Percentiles rank a stretch among this genome's conserved stretches.
Conservation (phyloP, 2,329 filamentous ascomycete species). For the Penicillium sp. region DNA sequence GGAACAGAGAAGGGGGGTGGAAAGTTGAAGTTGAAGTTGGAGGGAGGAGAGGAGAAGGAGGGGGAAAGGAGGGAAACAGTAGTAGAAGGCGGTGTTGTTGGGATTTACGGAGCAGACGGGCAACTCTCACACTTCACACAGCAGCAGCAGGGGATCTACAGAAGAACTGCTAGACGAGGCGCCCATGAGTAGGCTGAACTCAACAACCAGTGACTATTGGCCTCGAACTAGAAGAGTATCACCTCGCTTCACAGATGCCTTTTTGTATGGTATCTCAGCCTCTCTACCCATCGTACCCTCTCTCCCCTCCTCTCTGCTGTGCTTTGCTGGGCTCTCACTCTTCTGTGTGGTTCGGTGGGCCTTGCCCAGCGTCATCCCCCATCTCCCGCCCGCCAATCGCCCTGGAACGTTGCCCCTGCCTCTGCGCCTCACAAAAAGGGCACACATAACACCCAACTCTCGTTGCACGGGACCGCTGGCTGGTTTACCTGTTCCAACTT, state of each 20-base stretch:
- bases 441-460: neutral
- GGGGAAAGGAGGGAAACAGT: conserved; percentile 22
- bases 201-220: neutral
- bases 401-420: conserved; percentile 16
- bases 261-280: neutral
- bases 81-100: conserved; percentile 31
- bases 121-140: conserved; percentile 7
- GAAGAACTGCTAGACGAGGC: neutral
- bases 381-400: conserved; percentile 39
- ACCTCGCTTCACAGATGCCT: conserved; percentile 1
- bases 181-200: neutral
- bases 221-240: neutral
- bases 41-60: conserved; percentile 7
- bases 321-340: conserved; percentile 1
- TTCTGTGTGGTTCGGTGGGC: conserved; percentile 46
- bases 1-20: conserved; percentile 23
- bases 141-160: neutral
- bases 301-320: neutral
- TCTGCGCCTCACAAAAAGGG: conserved; percentile 20
- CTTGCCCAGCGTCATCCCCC: conserved; percentile 40
- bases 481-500: conserved; percentile 7
- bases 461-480: no score
- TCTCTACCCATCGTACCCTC: neutral
- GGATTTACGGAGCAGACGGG: conserved; percentile 25
- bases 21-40: conserved; percentile 5